Evolutionary conservation across 2,329 filamentous ascomycete species (phyloP).

Genomic region (Ceratocystis huliohia): DNA sequence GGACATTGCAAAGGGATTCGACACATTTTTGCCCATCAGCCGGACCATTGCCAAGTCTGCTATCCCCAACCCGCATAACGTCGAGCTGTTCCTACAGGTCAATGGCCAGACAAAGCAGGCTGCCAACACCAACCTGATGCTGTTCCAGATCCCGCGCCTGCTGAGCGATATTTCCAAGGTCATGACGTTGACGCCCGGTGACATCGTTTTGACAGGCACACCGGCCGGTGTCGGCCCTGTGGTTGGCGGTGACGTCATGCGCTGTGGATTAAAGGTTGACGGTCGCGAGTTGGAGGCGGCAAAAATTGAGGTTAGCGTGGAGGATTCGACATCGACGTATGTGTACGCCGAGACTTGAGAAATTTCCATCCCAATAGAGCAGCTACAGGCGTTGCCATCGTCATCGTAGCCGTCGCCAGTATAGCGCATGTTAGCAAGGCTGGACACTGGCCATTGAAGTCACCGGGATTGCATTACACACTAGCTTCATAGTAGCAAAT

Average conservation of each 20-base stretch:
- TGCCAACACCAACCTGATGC: conserved; percentile 86
- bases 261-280: conserved; percentile 63
- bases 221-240: conserved; percentile 90
- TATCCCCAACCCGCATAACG: conserved; percentile 77
- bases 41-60: conserved; percentile 64
- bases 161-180: conserved; percentile 86
- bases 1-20: conserved; percentile 94
- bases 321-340: conserved; percentile 67
- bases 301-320: conserved; percentile 68
- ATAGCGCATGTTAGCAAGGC: background rate
- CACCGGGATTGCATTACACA: background rate
- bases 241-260: conserved; percentile 74
- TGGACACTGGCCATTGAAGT: background rate
- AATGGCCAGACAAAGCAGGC: conserved; percentile 67
- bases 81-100: conserved; percentile 74
- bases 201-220: conserved; percentile 91
- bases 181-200: conserved; percentile 84
- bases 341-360: conserved; percentile 58
- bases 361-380: background rate
- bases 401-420: background rate
- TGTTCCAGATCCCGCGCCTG: conserved; percentile 79
- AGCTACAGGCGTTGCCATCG: background rate
- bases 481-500: background rate
- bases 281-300: conserved; percentile 78
- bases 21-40: conserved; percentile 88